These are phyloP conservation scores for Globisporangium emineosum DNA, from an alignment of 352 stramenopile species.

Conservation along the genomic window DNA sequence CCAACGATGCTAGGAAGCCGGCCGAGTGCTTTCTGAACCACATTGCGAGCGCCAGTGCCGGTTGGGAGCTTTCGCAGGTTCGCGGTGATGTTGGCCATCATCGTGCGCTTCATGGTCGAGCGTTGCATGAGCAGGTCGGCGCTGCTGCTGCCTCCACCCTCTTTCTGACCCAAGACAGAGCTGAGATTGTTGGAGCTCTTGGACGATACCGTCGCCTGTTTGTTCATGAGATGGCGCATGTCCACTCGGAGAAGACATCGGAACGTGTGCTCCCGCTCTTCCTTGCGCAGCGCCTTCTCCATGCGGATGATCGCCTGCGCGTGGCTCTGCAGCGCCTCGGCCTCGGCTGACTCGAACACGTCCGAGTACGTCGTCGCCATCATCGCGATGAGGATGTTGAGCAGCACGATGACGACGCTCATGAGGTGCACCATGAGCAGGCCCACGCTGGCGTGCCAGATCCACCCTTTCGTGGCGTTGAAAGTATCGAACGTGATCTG, in stretches of 20 bases:
- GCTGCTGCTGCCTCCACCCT: constrained; percentile 12
- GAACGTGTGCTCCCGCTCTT: constrained; percentile 8
- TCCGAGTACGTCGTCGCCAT: constrained; percentile 30
- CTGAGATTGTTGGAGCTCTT: constrained; percentile 12
- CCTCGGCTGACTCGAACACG: constrained; percentile 20
- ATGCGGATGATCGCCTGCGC: constrained; percentile 23
- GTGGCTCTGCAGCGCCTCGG: constrained; percentile 16
- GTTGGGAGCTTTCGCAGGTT: constrained; percentile 26
- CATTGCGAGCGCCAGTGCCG: constrained; percentile 12
- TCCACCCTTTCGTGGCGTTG: constrained; percentile 4
- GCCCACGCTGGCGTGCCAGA: constrained; percentile 14
- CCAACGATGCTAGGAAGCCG: background rate
- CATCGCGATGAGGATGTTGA: constrained; percentile 42
- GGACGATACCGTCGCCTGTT: constrained; percentile 16
- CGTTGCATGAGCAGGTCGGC: constrained; percentile 17
- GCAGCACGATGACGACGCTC: constrained; percentile 26
- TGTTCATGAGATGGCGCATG: constrained; percentile 17
- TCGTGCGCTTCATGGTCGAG: constrained; percentile 27
- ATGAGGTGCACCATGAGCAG: constrained; percentile 24
- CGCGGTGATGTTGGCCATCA: constrained; percentile 23
- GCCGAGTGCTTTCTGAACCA: constrained; percentile 9
- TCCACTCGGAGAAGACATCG: constrained; percentile 13
- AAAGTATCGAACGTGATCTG: constrained; percentile 33
- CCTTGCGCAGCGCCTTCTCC: constrained; percentile 14
- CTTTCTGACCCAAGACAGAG: constrained; percentile 13